Percentiles rank a stretch among this genome's conserved stretches.
Evolutionary conservation across 106 monocot species (phyloP).

Genomic region (Triglochin maritima): DNA sequence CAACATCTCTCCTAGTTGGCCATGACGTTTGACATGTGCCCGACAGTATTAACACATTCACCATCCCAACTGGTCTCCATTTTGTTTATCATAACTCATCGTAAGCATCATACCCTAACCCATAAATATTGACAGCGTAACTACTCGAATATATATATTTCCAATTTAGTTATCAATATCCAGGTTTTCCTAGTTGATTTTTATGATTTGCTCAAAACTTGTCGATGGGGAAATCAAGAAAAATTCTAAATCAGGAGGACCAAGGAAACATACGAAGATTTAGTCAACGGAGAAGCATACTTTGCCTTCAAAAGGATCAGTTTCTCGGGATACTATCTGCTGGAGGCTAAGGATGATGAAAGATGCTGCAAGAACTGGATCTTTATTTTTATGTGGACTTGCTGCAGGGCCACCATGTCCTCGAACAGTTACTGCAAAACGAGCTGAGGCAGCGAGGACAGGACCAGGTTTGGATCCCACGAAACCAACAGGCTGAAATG

Average conservation of each 20-base stretch:
- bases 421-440: constrained; percentile 39
- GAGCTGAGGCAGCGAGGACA: constrained; percentile 41
- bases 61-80: too few relatives aligned
- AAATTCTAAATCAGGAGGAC: neutral
- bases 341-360: constrained; percentile 51
- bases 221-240: too few relatives aligned
- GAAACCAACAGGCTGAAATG: constrained; percentile 17
- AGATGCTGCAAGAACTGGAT: constrained; percentile 46
- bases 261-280: neutral
- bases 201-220: too few relatives aligned
- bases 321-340: constrained; percentile 43
- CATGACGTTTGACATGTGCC: too few relatives aligned
- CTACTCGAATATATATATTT: too few relatives aligned
- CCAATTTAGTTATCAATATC: too few relatives aligned
- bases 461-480: constrained; percentile 33
- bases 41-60: too few relatives aligned
- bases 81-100: too few relatives aligned
- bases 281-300: constrained; percentile 19
- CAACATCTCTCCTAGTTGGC: too few relatives aligned
- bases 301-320: constrained; percentile 43
- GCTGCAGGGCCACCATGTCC: constrained; percentile 62
- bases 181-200: too few relatives aligned
- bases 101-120: too few relatives aligned
- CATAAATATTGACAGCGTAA: too few relatives aligned
- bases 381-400: constrained; percentile 28